Conservation (phyloP, 345 rosid species). For the Aquilaria sinensis region DNA sequence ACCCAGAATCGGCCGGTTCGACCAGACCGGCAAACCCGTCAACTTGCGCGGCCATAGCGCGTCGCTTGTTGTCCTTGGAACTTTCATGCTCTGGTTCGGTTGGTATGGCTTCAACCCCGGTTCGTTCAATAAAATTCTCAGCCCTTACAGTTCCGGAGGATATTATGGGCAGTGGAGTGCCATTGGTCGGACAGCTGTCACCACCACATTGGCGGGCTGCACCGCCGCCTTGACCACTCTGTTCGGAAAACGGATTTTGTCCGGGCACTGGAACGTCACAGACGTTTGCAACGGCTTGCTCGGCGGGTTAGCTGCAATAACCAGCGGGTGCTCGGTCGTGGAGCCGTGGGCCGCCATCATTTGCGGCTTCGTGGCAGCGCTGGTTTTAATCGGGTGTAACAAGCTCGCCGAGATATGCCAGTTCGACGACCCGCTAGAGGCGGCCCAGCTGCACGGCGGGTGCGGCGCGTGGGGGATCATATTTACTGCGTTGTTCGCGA, state of each 20-base stretch:
- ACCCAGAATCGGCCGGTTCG: constrained; percentile 66
- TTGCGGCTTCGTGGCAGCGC: constrained; percentile 77
- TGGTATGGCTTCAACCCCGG: constrained; percentile 85
- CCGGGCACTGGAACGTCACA: constrained; percentile 88
- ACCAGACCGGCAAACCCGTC: constrained; percentile 26
- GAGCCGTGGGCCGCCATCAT: constrained; percentile 93
- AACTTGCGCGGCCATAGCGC: constrained; percentile 64
- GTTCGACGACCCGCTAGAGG: constrained; percentile 76
- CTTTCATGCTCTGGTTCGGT: constrained; percentile 80
- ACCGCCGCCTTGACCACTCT: constrained; percentile 86
- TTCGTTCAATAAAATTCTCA: constrained; percentile 46
- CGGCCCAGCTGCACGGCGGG: constrained; percentile 90
- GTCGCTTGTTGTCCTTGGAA: constrained; percentile 63
- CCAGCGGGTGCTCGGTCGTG: constrained; percentile 78
- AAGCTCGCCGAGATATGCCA: constrained; percentile 48
- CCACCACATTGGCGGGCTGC: constrained; percentile 84
- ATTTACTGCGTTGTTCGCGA: constrained; percentile 78
- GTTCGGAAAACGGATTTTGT: constrained; percentile 63
- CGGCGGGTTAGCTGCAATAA: constrained; percentile 89
- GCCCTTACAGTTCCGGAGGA: constrained; percentile 21
- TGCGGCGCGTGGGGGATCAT: constrained; percentile 89
- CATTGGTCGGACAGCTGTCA: constrained; percentile 82
- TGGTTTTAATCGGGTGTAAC: constrained; percentile 71
- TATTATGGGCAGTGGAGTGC: constrained; percentile 81
- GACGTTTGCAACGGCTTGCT: constrained; percentile 91